Conservation (phyloP, 805 yeast genomes). For the Kregervanrija pseudodelftensis region DNA sequence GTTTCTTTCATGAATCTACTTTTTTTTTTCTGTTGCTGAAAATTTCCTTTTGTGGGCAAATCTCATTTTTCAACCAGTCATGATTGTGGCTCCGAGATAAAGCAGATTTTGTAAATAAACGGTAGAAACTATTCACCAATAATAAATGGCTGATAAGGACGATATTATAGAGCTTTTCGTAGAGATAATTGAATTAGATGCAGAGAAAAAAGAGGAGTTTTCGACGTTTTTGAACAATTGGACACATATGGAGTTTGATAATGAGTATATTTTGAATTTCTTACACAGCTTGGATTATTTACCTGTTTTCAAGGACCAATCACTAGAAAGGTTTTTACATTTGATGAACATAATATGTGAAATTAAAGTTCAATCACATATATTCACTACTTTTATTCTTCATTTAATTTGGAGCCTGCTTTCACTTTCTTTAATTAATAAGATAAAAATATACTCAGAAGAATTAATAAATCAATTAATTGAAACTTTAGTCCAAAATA, state of each 20-base stretch:
- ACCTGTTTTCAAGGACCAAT: constrained; percentile 4
- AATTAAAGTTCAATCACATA: not conserved
- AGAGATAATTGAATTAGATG: not conserved
- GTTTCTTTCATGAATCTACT: too few relatives aligned
- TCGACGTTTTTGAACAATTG: constrained; percentile 10
- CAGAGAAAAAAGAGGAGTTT: not conserved
- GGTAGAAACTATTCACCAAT: too few relatives aligned
- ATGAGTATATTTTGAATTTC: constrained; percentile 7
- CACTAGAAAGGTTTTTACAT: not conserved
- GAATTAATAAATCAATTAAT: constrained; percentile 9
- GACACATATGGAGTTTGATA: constrained; percentile 7
- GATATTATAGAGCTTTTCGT: not conserved
- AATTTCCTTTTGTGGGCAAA: too few relatives aligned
- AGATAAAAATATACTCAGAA: constrained; percentile 10
- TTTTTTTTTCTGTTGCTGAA: too few relatives aligned
- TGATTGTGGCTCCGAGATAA: too few relatives aligned
- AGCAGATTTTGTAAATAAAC: too few relatives aligned
- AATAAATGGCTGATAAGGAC: constrained; percentile 2
- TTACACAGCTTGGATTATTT: constrained; percentile 7
- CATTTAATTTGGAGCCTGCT: constrained; percentile 11
- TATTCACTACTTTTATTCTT: constrained; percentile 8
- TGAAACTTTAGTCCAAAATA: not conserved
- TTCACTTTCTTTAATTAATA: constrained; percentile 17
- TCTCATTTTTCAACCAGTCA: too few relatives aligned
- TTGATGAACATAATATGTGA: constrained; percentile 3